Base-by-base conservation (phyloP, 805 yeast genomes). In the Saturnispora kantuleensis region DNA sequence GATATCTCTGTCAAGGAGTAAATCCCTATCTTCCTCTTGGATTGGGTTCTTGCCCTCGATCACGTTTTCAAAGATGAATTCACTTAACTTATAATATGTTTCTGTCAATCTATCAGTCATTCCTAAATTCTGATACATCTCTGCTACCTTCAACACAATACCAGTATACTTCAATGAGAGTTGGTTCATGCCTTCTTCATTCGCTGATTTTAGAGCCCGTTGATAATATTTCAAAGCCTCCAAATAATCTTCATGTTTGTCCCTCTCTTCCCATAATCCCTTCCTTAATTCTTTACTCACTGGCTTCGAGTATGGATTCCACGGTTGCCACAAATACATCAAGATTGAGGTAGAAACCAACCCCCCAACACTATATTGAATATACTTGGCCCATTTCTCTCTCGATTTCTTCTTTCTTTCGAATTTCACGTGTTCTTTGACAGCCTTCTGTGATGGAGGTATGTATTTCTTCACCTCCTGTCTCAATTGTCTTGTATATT, bases 91-190 rank as follows among this genome's bases (percentile, higher is more conserved):
- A n/a, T 47, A 38, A 36, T 62, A 88, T 8, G 85, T 63, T 50
- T 70, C 68, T 32, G 75, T 69, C 0, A 95, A 94, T 42, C 81
- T 83, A 11, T 75, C 75, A 30, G 56, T 51, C 77, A 74, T 70
- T 16, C 69, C 71, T 52, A 87, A 61, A 35, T 80, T 69, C 55
- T 86, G 95, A 57, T 77, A 84, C 87, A 87, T 82, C 56, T 88
- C 95, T 10, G 83, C 95, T 31, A 86, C 67, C 56, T 89, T 86
- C 59, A 90, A 68, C 56, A 89, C 95, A 43, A 90, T 76, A 0
- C 97, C 96, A 0, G 97, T 89, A 60, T 84, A 89, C 56, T 84
- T 90, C 56, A 86, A 93, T 46, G 77, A 69, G 30, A 83, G 53
- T 10, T 72, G 73, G 49, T 76, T 74, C 64, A 86, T 59, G 0